Evolutionary conservation across 805 yeast species (phyloP).

Genomic region (Kodamaea laetipori): DNA sequence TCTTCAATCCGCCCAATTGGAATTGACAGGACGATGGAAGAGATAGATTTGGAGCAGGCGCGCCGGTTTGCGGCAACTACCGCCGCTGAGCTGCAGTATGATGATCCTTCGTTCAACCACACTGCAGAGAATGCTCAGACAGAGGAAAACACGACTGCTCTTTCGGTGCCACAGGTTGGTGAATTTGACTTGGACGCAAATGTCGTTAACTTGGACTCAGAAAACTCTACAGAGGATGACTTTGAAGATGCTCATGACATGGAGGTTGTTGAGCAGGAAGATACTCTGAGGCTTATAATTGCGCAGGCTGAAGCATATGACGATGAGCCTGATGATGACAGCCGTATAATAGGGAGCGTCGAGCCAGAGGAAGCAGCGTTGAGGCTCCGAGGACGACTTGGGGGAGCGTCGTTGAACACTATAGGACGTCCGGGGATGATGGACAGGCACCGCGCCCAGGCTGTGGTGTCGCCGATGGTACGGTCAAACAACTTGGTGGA

Average conservation of each 20-base stretch:
- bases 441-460: slow-evolving; percentile 1
- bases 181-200: slow-evolving; percentile 49
- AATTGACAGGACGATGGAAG: slow-evolving; percentile 42
- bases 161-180: slow-evolving; percentile 1
- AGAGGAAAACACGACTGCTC: not conserved
- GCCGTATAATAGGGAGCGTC: slow-evolving; percentile 9
- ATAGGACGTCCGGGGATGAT: slow-evolving; percentile 1
- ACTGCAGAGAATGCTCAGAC: slow-evolving; percentile 27
- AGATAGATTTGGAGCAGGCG: slow-evolving; percentile 31
- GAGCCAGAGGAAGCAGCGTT: slow-evolving; percentile 12
- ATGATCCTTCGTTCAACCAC: slow-evolving; percentile 22
- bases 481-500: slow-evolving; percentile 22
- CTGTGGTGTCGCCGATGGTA: slow-evolving; percentile 7
- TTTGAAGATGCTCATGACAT: slow-evolving; percentile 14
- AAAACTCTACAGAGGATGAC: slow-evolving; percentile 20
- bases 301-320: slow-evolving; percentile 31
- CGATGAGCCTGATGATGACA: slow-evolving; percentile 26
- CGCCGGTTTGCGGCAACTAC: slow-evolving; percentile 13
- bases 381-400: slow-evolving; percentile 3
- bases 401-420: not conserved
- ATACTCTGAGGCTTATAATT: slow-evolving; percentile 5
- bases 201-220: slow-evolving; percentile 37
- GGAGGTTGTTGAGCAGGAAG: not conserved
- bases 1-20: slow-evolving; percentile 41
- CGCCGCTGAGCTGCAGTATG: slow-evolving; percentile 16